These are phyloP conservation scores for Penicillium daleae DNA, from an alignment of 495 filamentous ascomycete genomes.

Conservation along the genomic window DNA sequence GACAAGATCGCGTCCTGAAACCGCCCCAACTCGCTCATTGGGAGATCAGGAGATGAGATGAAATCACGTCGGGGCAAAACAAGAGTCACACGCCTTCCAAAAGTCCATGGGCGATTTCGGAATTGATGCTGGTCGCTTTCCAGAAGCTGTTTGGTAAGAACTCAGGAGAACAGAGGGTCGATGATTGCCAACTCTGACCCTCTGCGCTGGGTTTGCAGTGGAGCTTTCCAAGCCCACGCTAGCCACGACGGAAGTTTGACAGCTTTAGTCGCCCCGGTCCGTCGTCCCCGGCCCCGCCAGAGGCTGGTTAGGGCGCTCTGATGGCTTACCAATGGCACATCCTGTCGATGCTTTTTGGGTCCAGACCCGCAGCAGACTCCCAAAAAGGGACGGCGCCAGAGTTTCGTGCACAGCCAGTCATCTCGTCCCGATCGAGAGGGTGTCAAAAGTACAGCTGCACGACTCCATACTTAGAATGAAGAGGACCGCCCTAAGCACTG, in stretches of 20 bases:
- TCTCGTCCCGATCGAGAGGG: neutral
- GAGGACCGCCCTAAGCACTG: neutral
- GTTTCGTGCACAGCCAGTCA: neutral
- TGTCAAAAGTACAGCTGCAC: constrained; percentile 1
- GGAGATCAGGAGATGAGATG: neutral
- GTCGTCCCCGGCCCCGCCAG: constrained; percentile 26
- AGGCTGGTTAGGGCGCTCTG: constrained; percentile 4
- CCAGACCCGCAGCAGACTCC: neutral
- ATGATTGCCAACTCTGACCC: constrained; percentile 33
- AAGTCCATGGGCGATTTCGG: neutral
- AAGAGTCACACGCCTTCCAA: constrained; percentile 6
- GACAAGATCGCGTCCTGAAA: constrained; percentile 19
- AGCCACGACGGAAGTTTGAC: constrained; percentile 21
- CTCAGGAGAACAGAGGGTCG: neutral
- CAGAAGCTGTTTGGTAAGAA: neutral
- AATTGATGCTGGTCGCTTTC: neutral
- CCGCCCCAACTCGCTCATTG: constrained; percentile 4
- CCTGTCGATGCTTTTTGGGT: constrained; percentile 9
- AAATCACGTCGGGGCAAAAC: constrained; percentile 6
- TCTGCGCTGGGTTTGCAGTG: constrained; percentile 16
- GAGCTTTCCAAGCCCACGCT: neutral
- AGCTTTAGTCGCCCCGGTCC: constrained; percentile 34
- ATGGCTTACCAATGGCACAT: constrained; percentile 8
- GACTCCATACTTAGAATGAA: neutral
- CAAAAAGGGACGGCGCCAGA: neutral